Percentiles rank a stretch among this genome's conserved stretches.
These are phyloP conservation scores for Chlamydomonas incerta DNA, from an alignment of 139 green algal genomes.

Conservation along the genomic window DNA sequence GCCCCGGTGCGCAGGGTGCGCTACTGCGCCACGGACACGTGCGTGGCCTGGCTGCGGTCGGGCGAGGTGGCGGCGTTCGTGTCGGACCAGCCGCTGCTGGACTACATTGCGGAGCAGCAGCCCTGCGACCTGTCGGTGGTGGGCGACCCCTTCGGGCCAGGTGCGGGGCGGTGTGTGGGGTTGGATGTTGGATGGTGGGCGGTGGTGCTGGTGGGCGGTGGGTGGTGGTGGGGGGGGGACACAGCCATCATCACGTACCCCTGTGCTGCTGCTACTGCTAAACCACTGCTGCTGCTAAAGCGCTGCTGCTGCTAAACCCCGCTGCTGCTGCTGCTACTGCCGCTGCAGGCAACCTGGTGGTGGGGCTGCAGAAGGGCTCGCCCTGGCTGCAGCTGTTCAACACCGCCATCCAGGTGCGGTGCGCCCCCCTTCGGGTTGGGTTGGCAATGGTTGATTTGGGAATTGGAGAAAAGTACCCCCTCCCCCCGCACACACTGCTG, in stretches of 20 bases:
- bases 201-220: not conserved
- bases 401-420: constrained; percentile 22
- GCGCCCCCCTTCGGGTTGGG: too few relatives aligned
- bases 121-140: constrained; percentile 31
- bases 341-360: constrained; percentile 24
- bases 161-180: not conserved
- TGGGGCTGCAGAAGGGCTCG: constrained; percentile 23
- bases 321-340: not conserved
- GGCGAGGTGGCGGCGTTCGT: constrained; percentile 30
- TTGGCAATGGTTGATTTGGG: too few relatives aligned
- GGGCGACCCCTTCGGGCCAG: constrained; percentile 27
- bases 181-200: not conserved
- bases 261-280: not conserved
- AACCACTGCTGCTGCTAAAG: not conserved
- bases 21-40: not conserved
- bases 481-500: too few relatives aligned
- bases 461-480: too few relatives aligned
- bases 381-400: constrained; percentile 13
- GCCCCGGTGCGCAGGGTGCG: too few relatives aligned
- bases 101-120: constrained; percentile 1
- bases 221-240: not conserved
- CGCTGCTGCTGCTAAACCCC: not conserved
- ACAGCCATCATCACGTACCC: not conserved
- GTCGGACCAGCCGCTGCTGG: constrained; percentile 11
- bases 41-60: not conserved